Base-by-base conservation (phyloP, 1,284 basidiomycete species). In the Wolfiporia cocos region DNA sequence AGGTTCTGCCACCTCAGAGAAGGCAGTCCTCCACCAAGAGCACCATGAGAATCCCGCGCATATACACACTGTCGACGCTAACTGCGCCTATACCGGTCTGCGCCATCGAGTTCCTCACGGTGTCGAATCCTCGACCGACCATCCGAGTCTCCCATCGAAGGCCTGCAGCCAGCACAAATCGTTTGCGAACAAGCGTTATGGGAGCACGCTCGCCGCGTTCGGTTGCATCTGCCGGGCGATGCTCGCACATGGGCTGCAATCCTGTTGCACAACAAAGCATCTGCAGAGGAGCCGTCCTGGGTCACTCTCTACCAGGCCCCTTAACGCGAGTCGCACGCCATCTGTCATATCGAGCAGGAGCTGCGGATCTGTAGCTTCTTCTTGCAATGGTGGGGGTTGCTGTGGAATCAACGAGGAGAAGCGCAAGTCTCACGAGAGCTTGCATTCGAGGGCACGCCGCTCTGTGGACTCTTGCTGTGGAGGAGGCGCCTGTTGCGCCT, bases 201-300 rank as follows among this genome's bases (percentile, higher is more conserved):
- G 51, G 34, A 56, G 58, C 34, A 59, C 58, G 2, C 49, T 62
- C 6, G 41, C 57, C 4, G 55, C 57, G 23, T 62, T 60, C 36
- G 60, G 60, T 3, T 62, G 60, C 40, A 43, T 60, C 22, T 60
- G 58, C 49, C 55, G 46, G 46, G 58, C 58, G 2, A 43, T 60
- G 41, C 51, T 60, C 17, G 56, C 55, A 1, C 55, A 54, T 30
- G 58, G 58, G 17, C 41, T 57, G 19, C 52, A 54, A 38, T 56
- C 58, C 9, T 62, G 58, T 45, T 62, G 59, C 39, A 46, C 43
- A 20, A 45, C 43, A 14, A 17, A 32, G 22, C 35, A 44, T 19
- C 10, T 32, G 18, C 41, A 46, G 11, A 50, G 47, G 26, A 19
- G 31, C n/a, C 40, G 18, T 11, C 20, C 31, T 19, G 3, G 26